phyloP scores from a whole-genome alignment of 2,329 filamentous ascomycete genomes.

The Aspergillus fischeri region DNA sequence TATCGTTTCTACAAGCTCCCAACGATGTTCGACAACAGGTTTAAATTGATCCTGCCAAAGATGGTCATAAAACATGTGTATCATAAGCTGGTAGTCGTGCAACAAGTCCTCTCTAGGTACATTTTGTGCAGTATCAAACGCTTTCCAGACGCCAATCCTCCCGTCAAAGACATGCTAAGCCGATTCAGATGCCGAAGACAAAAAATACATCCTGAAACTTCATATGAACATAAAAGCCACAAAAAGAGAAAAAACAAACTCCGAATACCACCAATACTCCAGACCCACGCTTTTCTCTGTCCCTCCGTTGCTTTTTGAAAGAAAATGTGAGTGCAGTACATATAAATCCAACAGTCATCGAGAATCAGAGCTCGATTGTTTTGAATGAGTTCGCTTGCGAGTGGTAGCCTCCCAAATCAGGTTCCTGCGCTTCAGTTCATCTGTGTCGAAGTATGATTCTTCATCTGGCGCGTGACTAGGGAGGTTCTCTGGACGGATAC shows the following conservation, averaged over 20 bases:
- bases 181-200: constrained; percentile 1
- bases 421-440: constrained; percentile 46
- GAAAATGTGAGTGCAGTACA: background rate
- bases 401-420: constrained; percentile 46
- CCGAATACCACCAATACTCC: background rate
- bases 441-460: constrained; percentile 45
- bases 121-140: constrained; percentile 2
- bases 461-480: constrained; percentile 30
- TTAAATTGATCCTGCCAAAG: background rate
- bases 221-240: background rate
- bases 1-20: background rate
- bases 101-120: constrained; percentile 1
- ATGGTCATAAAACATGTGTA: constrained; percentile 4
- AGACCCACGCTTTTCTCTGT: constrained; percentile 1
- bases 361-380: constrained; percentile 18
- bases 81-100: constrained; percentile 3
- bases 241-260: background rate
- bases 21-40: background rate
- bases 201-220: constrained; percentile 1
- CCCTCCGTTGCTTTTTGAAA: background rate
- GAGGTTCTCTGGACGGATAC: constrained; percentile 36
- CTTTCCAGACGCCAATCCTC: constrained; percentile 11
- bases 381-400: constrained; percentile 29
- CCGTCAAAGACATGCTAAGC: constrained; percentile 2
- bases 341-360: background rate